Conservation (phyloP, 2,329 filamentous ascomycete genomes). For the Hypoxylon sp. region DNA sequence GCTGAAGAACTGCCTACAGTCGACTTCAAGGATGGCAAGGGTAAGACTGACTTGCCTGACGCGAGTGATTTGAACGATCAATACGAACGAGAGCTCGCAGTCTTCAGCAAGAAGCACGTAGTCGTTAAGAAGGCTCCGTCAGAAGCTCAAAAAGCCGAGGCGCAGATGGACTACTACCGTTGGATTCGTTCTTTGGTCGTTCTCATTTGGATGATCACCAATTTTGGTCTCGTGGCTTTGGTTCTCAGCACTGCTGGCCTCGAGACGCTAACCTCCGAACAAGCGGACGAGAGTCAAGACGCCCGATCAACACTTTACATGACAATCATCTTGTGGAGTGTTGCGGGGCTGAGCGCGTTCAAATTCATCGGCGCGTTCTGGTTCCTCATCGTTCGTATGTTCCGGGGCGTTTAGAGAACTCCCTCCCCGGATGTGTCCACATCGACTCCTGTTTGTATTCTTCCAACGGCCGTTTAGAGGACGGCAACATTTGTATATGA, state of each 20-base stretch:
- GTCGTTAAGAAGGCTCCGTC: slow-evolving; percentile 74
- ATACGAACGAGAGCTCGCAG: slow-evolving; percentile 85
- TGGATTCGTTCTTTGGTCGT: slow-evolving; percentile 94
- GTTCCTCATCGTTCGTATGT: slow-evolving; percentile 92
- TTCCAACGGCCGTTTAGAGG: slow-evolving; percentile 14
- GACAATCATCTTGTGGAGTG: slow-evolving; percentile 87
- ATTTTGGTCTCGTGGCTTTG: slow-evolving; percentile 86
- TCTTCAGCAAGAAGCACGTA: slow-evolving; percentile 80
- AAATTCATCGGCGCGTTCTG: slow-evolving; percentile 89
- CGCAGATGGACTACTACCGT: slow-evolving; percentile 98
- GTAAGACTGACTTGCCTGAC: slow-evolving; percentile 95
- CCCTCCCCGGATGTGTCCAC: background rate
- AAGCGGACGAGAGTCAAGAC: slow-evolving; percentile 59
- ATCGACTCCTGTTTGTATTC: slow-evolving; percentile 7
- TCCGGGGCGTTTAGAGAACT: slow-evolving; percentile 71
- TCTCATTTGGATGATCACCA: slow-evolving; percentile 95
- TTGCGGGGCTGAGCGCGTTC: slow-evolving; percentile 84
- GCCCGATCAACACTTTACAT: slow-evolving; percentile 83
- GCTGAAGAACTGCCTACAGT: slow-evolving; percentile 89
- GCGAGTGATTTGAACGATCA: slow-evolving; percentile 95
- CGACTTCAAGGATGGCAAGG: slow-evolving; percentile 86
- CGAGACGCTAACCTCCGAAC: slow-evolving; percentile 69
- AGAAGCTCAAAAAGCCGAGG: slow-evolving; percentile 72
- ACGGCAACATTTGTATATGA: background rate
- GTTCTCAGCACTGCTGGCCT: slow-evolving; percentile 89